phyloP scores from a whole-genome alignment of 257 asterid genomes.

The Solanum gandarillasii region DNA sequence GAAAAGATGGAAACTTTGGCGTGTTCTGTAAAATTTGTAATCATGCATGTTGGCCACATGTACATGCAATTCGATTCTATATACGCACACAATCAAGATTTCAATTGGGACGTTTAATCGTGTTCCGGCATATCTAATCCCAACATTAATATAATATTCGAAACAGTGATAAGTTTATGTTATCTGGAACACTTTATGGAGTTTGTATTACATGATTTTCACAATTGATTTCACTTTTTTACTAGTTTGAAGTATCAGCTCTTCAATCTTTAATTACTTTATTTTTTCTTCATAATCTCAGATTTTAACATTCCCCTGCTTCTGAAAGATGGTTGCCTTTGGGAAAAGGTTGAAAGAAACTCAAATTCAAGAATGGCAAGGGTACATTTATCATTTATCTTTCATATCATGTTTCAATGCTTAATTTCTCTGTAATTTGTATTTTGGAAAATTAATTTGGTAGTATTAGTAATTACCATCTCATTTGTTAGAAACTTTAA shows the following conservation, averaged over 20 bases:
- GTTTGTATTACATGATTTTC: neutral
- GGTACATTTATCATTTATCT: conserved; percentile 30
- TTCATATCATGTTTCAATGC: neutral
- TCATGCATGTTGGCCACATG: neutral
- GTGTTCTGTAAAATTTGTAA: neutral
- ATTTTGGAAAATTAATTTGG: neutral
- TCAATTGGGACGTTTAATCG: neutral
- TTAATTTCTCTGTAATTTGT: neutral
- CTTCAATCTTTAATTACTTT: neutral
- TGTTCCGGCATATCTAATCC: neutral
- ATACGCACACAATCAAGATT: neutral
- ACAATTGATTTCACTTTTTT: neutral
- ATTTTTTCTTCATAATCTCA: neutral
- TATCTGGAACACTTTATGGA: neutral
- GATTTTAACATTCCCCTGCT: neutral
- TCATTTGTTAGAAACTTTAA: neutral
- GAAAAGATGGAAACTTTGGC: neutral
- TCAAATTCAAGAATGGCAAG: conserved; percentile 85
- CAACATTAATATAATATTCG: too few relatives aligned
- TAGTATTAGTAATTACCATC: neutral
- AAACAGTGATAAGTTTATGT: neutral
- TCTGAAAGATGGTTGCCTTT: conserved; percentile 66
- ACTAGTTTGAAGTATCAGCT: neutral
- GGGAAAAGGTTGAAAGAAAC: conserved; percentile 87
- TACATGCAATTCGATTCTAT: neutral